Evolutionary conservation across 2,329 filamentous ascomycete genomes (phyloP).

Genomic region (Aureobasidium leucospermi): DNA sequence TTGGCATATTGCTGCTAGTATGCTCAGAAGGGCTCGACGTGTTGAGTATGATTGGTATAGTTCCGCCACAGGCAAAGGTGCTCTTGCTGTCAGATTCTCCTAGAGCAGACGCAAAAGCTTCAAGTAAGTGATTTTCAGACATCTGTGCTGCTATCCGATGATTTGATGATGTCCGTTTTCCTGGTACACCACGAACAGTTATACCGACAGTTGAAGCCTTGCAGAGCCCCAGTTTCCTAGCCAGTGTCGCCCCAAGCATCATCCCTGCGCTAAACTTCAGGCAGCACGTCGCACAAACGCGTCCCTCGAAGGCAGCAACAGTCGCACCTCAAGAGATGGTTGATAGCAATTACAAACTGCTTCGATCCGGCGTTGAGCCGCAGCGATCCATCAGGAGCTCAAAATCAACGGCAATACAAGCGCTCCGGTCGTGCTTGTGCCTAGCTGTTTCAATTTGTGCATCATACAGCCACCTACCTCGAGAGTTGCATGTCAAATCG

Average conservation of each 20-base stretch:
- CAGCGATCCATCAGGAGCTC: no score
- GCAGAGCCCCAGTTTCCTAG: background rate
- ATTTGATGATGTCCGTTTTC: background rate
- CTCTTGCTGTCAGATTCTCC: background rate
- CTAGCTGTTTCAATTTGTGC: no score
- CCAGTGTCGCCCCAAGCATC: background rate
- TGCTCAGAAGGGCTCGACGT: background rate
- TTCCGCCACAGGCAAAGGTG: conserved; percentile 8
- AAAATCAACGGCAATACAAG: no score
- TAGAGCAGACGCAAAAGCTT: background rate
- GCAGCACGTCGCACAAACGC: conserved; percentile 1
- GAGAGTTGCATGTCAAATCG: no score
- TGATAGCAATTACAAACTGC: no score
- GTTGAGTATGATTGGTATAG: background rate
- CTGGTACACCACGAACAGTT: background rate
- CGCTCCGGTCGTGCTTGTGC: no score
- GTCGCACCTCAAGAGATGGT: no score
- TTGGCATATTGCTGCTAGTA: background rate
- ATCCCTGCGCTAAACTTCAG: background rate
- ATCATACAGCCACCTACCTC: no score
- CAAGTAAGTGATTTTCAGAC: background rate
- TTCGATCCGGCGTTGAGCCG: no score
- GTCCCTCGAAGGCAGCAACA: background rate
- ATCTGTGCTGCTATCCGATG: background rate
- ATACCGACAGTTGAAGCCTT: background rate